Evolutionary conservation across 768 basidiomycete species (phyloP).

Genomic region (Russula brevipes): DNA sequence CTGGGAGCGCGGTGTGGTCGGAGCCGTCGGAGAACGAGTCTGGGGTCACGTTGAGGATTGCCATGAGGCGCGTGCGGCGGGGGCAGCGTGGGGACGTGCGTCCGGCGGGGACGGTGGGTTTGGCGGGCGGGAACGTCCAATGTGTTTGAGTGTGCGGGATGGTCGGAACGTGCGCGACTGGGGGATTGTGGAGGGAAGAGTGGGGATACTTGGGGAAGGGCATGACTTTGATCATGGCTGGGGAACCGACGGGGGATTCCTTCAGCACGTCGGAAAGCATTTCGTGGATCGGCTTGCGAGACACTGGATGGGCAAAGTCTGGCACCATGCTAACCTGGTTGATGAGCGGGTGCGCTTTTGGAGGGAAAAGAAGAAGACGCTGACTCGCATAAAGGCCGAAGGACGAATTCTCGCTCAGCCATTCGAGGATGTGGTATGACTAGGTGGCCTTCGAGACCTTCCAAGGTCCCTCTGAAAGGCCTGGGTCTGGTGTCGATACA

Average conservation of each 20-base stretch:
- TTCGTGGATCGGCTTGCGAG: slow-evolving; percentile 41
- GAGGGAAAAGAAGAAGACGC: slow-evolving; percentile 30
- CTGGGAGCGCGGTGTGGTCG: slow-evolving; percentile 44
- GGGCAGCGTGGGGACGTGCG: slow-evolving; percentile 22
- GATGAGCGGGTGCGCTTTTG: neutral
- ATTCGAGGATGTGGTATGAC: slow-evolving; percentile 81
- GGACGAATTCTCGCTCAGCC: slow-evolving; percentile 84
- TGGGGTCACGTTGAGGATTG: slow-evolving; percentile 87
- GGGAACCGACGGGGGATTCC: slow-evolving; percentile 30
- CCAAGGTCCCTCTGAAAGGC: slow-evolving; percentile 37
- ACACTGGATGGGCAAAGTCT: slow-evolving; percentile 57
- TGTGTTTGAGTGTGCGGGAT: slow-evolving; percentile 39
- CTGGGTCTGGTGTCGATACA: slow-evolving; percentile 53
- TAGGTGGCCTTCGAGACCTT: slow-evolving; percentile 61
- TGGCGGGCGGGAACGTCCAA: slow-evolving; percentile 42
- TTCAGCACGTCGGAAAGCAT: slow-evolving; percentile 43
- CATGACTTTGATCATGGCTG: slow-evolving; percentile 65
- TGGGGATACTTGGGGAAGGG: slow-evolving; percentile 62
- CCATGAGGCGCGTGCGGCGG: slow-evolving; percentile 71
- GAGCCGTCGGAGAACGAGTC: slow-evolving; percentile 96
- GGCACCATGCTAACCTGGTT: slow-evolving; percentile 66
- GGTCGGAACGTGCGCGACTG: slow-evolving; percentile 22
- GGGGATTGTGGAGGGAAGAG: slow-evolving; percentile 14
- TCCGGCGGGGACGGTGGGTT: slow-evolving; percentile 3
- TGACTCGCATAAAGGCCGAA: slow-evolving; percentile 84